Conservation (phyloP, 1,284 basidiomycete genomes). For the Marasmius fiardii region DNA sequence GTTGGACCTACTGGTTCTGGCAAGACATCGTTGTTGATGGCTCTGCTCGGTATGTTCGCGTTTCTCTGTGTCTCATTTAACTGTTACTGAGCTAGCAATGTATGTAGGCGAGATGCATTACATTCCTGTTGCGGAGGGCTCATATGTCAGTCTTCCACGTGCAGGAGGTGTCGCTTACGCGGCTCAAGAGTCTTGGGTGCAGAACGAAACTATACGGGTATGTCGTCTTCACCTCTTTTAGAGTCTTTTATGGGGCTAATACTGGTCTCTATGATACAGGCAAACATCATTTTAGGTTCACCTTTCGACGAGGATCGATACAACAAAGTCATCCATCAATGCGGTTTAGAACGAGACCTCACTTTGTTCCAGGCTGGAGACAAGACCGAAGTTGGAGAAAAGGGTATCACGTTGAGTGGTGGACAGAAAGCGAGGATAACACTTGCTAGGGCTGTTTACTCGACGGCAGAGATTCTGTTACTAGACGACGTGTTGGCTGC, state of each 20-base stretch:
- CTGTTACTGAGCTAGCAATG: background rate
- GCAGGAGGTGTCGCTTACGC: conserved; percentile 69
- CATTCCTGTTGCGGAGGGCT: conserved; percentile 47
- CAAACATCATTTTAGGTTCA: conserved; percentile 84
- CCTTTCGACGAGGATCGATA: conserved; percentile 74
- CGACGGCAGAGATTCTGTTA: conserved; percentile 47
- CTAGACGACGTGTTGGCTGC: conserved; percentile 49
- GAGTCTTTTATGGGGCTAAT: background rate
- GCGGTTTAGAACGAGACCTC: conserved; percentile 53
- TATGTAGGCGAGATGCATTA: conserved; percentile 61
- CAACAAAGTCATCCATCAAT: conserved; percentile 54
- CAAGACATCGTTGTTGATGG: conserved; percentile 53
- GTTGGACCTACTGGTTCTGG: conserved; percentile 54
- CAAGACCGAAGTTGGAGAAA: conserved; percentile 64
- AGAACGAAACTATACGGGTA: conserved; percentile 44
- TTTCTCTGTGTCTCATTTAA: background rate
- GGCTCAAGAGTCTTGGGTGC: conserved; percentile 79
- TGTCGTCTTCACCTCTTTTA: background rate
- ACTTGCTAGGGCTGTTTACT: conserved; percentile 60
- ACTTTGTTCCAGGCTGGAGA: conserved; percentile 65
- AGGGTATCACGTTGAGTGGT: conserved; percentile 42
- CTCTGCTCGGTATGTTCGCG: conserved; percentile 40
- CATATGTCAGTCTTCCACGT: conserved; percentile 66
- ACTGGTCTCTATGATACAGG: conserved; percentile 35
- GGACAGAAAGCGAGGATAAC: conserved; percentile 71